Percentiles rank a stretch among this genome's conserved stretches.
These are phyloP conservation scores for Cordia subcordata DNA, from an alignment of 257 asterid species.

Conservation along the genomic window DNA sequence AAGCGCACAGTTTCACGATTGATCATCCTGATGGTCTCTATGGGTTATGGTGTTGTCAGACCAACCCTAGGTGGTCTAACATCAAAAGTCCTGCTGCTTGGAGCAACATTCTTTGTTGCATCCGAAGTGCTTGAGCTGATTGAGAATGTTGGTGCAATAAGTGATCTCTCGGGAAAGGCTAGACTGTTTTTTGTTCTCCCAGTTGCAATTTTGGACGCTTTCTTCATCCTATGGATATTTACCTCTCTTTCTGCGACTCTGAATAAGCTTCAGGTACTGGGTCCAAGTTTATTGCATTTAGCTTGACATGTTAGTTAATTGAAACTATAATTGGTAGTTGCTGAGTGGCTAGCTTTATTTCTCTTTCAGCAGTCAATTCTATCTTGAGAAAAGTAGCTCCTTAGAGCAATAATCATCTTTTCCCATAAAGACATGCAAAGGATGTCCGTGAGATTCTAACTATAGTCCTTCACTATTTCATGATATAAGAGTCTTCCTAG, in stretches of 20 bases:
- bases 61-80: constrained; percentile 96
- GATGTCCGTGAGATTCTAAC: no score
- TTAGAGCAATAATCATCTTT: no score
- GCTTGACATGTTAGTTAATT: background rate
- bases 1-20: constrained; percentile 79
- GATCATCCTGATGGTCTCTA: constrained; percentile 76
- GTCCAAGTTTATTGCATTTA: background rate
- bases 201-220: constrained; percentile 91
- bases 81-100: constrained; percentile 84
- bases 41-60: constrained; percentile 98
- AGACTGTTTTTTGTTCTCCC: constrained; percentile 81
- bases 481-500: no score
- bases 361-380: no score
- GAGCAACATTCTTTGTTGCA: constrained; percentile 84
- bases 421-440: no score
- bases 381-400: background rate
- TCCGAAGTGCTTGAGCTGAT: constrained; percentile 81
- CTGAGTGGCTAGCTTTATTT: no score
- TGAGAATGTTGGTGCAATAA: constrained; percentile 87
- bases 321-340: no score
- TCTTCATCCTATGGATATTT: constrained; percentile 94
- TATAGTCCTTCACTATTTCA: no score
- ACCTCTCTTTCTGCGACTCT: constrained; percentile 80
- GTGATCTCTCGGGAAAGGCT: constrained; percentile 94
- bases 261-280: constrained; percentile 92